Conservation (phyloP, 305 asterid genomes). For the Petunia hybrid region DNA sequence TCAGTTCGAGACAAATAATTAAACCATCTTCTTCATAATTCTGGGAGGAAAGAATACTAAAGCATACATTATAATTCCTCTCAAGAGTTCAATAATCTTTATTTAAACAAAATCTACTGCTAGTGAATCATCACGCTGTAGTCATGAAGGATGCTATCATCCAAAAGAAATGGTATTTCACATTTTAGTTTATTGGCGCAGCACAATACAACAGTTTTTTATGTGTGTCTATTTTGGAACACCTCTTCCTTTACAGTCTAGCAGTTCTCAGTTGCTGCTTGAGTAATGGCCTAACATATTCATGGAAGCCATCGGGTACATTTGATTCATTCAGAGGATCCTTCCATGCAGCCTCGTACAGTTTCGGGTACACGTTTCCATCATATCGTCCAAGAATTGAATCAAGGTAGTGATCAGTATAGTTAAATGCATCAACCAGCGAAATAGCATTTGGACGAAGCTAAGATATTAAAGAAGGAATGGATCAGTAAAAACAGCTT, state of each 20-base stretch:
- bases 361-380: conserved; percentile 95
- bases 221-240: not conserved
- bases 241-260: conserved; percentile 47
- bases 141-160: not conserved
- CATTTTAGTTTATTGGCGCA: not conserved
- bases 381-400: conserved; percentile 93
- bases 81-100: conserved; percentile 7
- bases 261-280: conserved; percentile 78
- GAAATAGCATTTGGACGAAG: conserved; percentile 95
- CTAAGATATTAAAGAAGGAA: conserved; percentile 39
- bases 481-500: not conserved
- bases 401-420: conserved; percentile 89
- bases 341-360: conserved; percentile 94
- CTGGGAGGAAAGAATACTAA: not conserved
- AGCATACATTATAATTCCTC: not conserved
- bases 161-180: not conserved
- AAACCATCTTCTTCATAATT: not conserved
- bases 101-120: not conserved
- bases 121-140: not conserved
- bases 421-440: conserved; percentile 92
- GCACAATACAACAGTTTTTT: conserved; percentile 1
- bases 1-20: not conserved
- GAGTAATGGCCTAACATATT: conserved; percentile 82
- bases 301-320: conserved; percentile 80
- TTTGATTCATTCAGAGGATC: conserved; percentile 82